Conservation (phyloP, 306 rosid genomes). For the Prunus davidiana region DNA sequence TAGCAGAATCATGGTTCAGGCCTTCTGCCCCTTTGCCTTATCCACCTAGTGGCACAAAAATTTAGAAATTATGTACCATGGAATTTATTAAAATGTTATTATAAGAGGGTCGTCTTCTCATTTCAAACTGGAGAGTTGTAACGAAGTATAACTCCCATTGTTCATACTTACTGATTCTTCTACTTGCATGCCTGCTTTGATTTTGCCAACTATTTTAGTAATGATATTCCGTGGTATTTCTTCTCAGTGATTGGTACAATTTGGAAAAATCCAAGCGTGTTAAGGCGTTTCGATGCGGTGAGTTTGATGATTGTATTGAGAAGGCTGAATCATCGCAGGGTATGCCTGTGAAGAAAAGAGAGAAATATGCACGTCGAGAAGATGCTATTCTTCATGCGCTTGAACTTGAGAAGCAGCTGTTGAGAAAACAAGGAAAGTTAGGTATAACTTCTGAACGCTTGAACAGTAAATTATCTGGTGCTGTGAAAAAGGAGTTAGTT, state of each 20-base stretch:
- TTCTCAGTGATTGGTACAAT: constrained; percentile 91
- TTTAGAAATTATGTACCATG: neutral
- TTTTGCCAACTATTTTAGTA: neutral
- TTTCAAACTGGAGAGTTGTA: neutral
- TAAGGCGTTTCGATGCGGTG: constrained; percentile 90
- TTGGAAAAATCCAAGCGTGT: constrained; percentile 98
- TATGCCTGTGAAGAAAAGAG: constrained; percentile 92
- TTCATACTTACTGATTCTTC: neutral
- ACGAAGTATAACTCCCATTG: neutral
- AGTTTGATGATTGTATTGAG: constrained; percentile 91
- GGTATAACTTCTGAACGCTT: constrained; percentile 42
- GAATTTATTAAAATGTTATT: neutral
- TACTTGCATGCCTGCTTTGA: neutral
- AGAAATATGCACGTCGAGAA: constrained; percentile 96
- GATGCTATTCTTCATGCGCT: constrained; percentile 97
- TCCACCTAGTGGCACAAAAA: neutral
- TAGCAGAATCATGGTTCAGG: neutral
- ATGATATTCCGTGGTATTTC: constrained; percentile 27
- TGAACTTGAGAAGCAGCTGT: constrained; percentile 73
- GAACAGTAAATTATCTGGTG: constrained; percentile 36
- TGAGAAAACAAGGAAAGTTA: constrained; percentile 58
- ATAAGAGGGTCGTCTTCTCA: neutral
- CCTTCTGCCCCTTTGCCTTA: neutral
- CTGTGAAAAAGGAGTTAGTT: constrained; percentile 35
- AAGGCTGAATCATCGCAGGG: constrained; percentile 87